These are phyloP conservation scores for Solanum peruvianum DNA, from an alignment of 257 asterid species.

Conservation along the genomic window DNA sequence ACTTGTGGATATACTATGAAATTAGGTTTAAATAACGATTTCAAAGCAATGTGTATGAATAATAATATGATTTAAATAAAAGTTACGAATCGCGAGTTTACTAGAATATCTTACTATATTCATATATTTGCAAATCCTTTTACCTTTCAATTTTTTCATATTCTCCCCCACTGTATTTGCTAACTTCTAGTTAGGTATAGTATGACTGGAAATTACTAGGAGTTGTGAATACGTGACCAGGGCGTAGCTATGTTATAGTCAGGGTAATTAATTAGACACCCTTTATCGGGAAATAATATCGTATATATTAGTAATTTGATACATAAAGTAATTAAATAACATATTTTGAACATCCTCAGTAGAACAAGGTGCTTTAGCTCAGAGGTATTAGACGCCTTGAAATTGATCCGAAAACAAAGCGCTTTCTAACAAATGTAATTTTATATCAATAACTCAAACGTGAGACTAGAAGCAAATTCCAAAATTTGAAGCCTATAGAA, in stretches of 20 bases:
- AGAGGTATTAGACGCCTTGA: no score
- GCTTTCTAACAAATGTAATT: background rate
- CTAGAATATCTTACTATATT: background rate
- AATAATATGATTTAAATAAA: background rate
- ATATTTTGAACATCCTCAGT: no score
- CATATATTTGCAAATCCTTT: background rate
- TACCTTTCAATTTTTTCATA: background rate
- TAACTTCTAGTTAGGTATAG: background rate
- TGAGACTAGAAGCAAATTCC: background rate
- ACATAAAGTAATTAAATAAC: no score
- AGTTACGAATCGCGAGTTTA: background rate
- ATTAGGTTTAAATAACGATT: background rate
- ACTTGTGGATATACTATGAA: background rate
- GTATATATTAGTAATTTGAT: no score
- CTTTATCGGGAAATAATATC: no score
- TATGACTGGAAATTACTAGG: background rate
- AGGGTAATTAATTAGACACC: no score
- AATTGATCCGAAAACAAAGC: background rate
- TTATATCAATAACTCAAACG: background rate
- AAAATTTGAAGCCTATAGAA: background rate
- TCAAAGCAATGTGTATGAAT: no score
- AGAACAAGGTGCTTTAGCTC: no score
- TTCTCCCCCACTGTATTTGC: background rate
- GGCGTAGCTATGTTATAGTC: no score
- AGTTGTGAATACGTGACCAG: background rate